phyloP scores from a whole-genome alignment of 306 rosid genomes.

The Herpetospermum pedunculosum region DNA sequence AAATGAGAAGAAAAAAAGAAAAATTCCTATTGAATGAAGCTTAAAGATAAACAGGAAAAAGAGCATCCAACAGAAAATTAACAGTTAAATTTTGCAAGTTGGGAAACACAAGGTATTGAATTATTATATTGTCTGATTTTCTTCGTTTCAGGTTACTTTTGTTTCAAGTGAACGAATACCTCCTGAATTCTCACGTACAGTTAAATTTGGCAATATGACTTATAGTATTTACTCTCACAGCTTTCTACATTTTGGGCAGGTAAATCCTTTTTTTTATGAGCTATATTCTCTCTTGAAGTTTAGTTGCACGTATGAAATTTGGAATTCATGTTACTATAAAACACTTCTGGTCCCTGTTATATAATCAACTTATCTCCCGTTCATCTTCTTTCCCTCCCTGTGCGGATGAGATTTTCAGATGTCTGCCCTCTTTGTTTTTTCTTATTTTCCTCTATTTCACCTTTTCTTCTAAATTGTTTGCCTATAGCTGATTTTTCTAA shows the following conservation, averaged over 20 bases:
- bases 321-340: not conserved
- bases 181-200: slow-evolving; percentile 42
- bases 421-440: not conserved
- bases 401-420: not conserved
- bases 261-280: slow-evolving; percentile 8
- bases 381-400: not conserved
- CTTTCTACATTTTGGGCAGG: slow-evolving; percentile 96
- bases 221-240: slow-evolving; percentile 92
- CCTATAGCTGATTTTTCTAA: not conserved
- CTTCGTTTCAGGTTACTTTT: slow-evolving; percentile 69
- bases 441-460: not conserved
- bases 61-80: not conserved
- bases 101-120: not conserved
- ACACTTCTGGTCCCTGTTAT: not conserved
- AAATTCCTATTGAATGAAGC: not conserved
- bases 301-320: not conserved
- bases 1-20: not conserved
- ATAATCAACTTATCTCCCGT: not conserved
- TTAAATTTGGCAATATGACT: slow-evolving; percentile 56
- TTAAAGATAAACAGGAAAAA: not conserved
- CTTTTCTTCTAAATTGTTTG: not conserved
- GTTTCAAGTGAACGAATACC: slow-evolving; percentile 63
- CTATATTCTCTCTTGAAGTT: not conserved
- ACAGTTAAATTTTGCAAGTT: not conserved
- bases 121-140: slow-evolving; percentile 1